Conservation (phyloP, 192 early-diverging fungal genomes). For the Linnemannia exigua region DNA sequence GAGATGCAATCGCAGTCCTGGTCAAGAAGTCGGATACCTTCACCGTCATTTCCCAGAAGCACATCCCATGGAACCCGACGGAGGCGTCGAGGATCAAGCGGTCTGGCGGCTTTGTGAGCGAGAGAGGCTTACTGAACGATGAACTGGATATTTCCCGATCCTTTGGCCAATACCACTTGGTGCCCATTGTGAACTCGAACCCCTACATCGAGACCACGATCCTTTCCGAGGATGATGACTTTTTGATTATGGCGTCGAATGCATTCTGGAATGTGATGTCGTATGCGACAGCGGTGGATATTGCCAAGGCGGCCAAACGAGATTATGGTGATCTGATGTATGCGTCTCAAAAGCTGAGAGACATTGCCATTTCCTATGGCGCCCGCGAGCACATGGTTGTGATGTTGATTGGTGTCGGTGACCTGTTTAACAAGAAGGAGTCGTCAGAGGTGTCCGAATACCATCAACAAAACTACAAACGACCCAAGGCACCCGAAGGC, state of each 20-base stretch:
- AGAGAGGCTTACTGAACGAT: conserved; percentile 79
- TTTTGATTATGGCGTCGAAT: conserved; percentile 80
- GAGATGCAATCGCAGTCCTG: conserved; percentile 86
- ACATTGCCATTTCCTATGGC: conserved; percentile 88
- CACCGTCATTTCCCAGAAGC: conserved; percentile 78
- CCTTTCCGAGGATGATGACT: conserved; percentile 85
- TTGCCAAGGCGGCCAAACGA: conserved; percentile 81
- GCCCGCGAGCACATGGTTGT: conserved; percentile 86
- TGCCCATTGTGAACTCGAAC: conserved; percentile 88
- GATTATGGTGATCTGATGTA: conserved; percentile 74
- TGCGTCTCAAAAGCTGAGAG: conserved; percentile 85
- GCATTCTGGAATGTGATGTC: conserved; percentile 86
- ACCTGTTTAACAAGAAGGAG: conserved; percentile 73
- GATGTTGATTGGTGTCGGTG: conserved; percentile 90
- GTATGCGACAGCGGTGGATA: conserved; percentile 85
- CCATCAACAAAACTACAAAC: conserved; percentile 55
- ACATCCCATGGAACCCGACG: conserved; percentile 74
- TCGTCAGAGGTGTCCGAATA: conserved; percentile 20
- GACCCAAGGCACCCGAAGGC: conserved; percentile 59
- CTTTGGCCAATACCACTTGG: conserved; percentile 90
- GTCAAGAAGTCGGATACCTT: conserved; percentile 79
- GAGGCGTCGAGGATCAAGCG: conserved; percentile 83
- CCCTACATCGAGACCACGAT: conserved; percentile 81
- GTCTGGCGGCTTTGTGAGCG: conserved; percentile 86
- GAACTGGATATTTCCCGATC: conserved; percentile 82